Evolutionary conservation across 2,329 filamentous ascomycete species (phyloP).

Genomic region (Xylariaceae sp.): DNA sequence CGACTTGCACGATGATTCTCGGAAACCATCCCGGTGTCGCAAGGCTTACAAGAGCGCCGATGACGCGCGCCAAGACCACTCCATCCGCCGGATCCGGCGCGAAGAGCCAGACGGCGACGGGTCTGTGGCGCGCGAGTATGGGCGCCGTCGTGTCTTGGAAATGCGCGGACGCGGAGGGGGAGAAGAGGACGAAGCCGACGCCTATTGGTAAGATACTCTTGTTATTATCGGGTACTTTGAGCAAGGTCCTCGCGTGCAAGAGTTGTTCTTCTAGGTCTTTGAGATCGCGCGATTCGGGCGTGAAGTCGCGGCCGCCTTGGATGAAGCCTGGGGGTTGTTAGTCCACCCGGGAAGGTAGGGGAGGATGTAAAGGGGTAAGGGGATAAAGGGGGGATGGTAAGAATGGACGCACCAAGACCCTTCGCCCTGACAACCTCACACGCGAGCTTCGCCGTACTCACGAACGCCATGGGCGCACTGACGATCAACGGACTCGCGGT

Average conservation of each 20-base stretch:
- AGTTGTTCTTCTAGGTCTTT: conserved; percentile 32
- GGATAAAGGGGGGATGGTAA: no score
- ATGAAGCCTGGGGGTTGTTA: conserved; percentile 29
- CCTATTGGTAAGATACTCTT: conserved; percentile 35
- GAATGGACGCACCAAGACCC: conserved; percentile 34
- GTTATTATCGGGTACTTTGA: not conserved
- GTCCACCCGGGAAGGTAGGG: not conserved
- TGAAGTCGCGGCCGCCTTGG: conserved; percentile 32
- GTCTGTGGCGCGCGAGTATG: conserved; percentile 47
- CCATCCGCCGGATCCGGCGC: conserved; percentile 42
- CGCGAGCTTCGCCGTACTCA: conserved; percentile 36
- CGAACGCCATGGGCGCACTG: conserved; percentile 39
- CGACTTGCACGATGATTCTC: conserved; percentile 48
- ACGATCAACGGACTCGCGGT: conserved; percentile 36
- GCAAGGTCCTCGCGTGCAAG: conserved; percentile 5
- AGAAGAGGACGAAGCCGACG: conserved; percentile 58
- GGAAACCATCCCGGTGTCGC: conserved; percentile 22
- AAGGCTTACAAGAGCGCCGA: not conserved
- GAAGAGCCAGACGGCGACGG: conserved; percentile 63
- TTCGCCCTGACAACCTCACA: conserved; percentile 38
- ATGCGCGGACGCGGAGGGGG: conserved; percentile 33
- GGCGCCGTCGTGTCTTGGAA: conserved; percentile 44
- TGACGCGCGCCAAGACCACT: no score
- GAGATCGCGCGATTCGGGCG: conserved; percentile 28
- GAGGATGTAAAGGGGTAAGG: not conserved